These are phyloP conservation scores for Candida freyschussii DNA, from an alignment of 1,139 yeast genomes.

Conservation along the genomic window DNA sequence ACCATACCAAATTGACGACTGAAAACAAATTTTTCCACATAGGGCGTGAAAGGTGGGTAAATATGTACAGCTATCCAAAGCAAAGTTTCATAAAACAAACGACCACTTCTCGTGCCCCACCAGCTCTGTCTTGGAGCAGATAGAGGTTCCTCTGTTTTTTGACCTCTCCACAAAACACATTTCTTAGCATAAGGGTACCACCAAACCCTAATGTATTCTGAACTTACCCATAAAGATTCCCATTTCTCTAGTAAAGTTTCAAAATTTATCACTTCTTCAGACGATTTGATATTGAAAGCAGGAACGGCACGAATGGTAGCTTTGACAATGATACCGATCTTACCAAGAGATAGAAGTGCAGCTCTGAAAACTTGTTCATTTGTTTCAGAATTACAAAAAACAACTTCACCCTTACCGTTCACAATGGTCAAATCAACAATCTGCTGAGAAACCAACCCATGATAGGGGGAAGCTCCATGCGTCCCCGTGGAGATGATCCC, in stretches of 20 bases:
- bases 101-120: constrained; percentile 78
- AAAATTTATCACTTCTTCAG: constrained; percentile 77
- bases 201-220: constrained; percentile 93
- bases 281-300: constrained; percentile 71
- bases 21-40: constrained; percentile 79
- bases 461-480: constrained; percentile 91
- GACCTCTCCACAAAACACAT: constrained; percentile 88
- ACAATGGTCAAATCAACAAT: constrained; percentile 71
- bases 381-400: constrained; percentile 64
- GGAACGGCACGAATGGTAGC: constrained; percentile 89
- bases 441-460: constrained; percentile 86
- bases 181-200: constrained; percentile 93
- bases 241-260: constrained; percentile 63
- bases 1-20: constrained; percentile 75
- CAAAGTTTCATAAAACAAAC: constrained; percentile 72
- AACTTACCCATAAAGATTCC: constrained; percentile 77
- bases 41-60: constrained; percentile 73
- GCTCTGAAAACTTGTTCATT: constrained; percentile 75
- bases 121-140: constrained; percentile 71
- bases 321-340: constrained; percentile 82
- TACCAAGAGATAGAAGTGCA: constrained; percentile 83
- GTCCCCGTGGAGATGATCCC: constrained; percentile 96
- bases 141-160: constrained; percentile 56
- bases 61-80: constrained; percentile 76
- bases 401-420: constrained; percentile 66